These are phyloP conservation scores for Striga hermonthica DNA, from an alignment of 305 asterid genomes.

Conservation along the genomic window DNA sequence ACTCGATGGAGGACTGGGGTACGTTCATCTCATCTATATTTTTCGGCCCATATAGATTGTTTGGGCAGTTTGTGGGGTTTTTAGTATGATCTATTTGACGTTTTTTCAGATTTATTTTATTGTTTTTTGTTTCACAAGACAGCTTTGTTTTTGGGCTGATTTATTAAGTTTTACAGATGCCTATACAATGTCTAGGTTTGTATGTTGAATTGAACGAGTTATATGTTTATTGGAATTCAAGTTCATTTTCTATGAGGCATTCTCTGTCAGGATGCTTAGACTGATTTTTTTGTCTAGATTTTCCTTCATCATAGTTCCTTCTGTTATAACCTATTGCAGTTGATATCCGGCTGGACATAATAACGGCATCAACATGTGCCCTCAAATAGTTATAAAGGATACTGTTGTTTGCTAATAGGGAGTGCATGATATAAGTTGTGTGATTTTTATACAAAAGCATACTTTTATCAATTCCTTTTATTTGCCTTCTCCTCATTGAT, in stretches of 20 bases:
- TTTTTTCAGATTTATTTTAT: too few species aligned
- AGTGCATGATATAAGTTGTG: slow-evolving; percentile 5
- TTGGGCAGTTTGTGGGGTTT: too few species aligned
- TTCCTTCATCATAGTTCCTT: too few species aligned
- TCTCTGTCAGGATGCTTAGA: slow-evolving; percentile 9
- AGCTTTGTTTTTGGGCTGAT: background rate
- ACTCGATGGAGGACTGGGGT: slow-evolving; percentile 89
- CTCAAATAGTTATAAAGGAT: background rate
- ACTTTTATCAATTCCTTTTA: background rate
- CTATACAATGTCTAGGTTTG: background rate
- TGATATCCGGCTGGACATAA: too few species aligned
- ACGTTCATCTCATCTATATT: slow-evolving; percentile 14
- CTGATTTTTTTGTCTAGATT: background rate
- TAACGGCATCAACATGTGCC: too few species aligned
- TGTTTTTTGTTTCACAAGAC: background rate
- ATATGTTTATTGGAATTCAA: background rate
- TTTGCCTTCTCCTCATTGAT: background rate
- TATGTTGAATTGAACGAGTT: slow-evolving; percentile 10
- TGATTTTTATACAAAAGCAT: slow-evolving; percentile 1
- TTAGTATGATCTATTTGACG: background rate
- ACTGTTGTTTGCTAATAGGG: background rate
- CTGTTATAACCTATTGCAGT: too few species aligned
- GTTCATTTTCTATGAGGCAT: background rate
- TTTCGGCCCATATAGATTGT: background rate
- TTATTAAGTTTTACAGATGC: background rate